Base-by-base conservation (phyloP, 106 monocot genomes). In the Acorus gramineus region DNA sequence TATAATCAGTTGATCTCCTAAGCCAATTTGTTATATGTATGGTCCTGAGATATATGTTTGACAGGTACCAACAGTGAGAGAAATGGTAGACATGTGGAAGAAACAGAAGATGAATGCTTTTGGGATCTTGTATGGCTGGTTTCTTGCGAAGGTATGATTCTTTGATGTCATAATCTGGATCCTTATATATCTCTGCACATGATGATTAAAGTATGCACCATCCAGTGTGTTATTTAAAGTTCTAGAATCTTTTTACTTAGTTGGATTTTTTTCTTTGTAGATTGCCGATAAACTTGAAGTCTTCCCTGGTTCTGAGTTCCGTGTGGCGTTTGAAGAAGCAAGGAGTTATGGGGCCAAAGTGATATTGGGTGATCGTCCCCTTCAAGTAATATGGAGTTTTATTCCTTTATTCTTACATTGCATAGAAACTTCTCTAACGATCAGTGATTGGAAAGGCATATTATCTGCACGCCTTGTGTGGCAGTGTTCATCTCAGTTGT, bases 51-150 rank as follows among this genome's bases (percentile, higher is more conserved):
- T 28, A 28, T 28, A 28, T 28, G 28, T 28, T 63, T 61, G 43
- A 49, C 82, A 96, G 90, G 90, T 96, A 65, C 96, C 96, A 46
- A 90, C 87, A 47, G 14, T 83, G 69, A 68, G 59, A 64, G 90
- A 96, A 77, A 96, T 96, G 96, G 68, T 85, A 69, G 96, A 91
- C 63, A 86, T 80, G 77, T 96, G 90, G 96, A 96, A 85, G 82
- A 87, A 78, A 67, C 80, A 81, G 54, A 84, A 87, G 71, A 71
- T 72, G 45, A 96, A 90, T 62, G 59, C 77, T 52, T 85, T 96
- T 77, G 96, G 96, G 28, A 87, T 96, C 64, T 66, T 96, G 12
- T 96, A 96, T 53, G 77, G 85, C 28, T 96, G 82, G 87, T 96
- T 96, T 75, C 90, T 96, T 78, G 85, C 90, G 3, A 96, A 91